These are phyloP conservation scores for Phlegmacium glaucopus DNA, from an alignment of 768 basidiomycete genomes.

Conservation along the genomic window DNA sequence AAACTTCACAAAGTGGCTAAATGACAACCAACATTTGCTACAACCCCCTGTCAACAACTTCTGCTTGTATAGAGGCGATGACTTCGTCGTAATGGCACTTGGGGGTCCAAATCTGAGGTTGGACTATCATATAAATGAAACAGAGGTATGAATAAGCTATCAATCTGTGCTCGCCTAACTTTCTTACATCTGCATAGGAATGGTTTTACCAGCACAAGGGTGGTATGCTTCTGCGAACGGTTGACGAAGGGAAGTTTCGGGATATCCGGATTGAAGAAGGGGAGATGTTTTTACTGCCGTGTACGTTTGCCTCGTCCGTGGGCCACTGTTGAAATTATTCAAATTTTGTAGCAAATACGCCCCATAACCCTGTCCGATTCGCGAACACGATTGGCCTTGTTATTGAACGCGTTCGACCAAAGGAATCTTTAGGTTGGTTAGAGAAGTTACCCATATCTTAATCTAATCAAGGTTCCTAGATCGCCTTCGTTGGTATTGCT, in stretches of 20 bases:
- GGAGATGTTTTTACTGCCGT: slow-evolving; percentile 94
- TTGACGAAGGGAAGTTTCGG: slow-evolving; percentile 74
- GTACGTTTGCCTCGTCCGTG: slow-evolving; percentile 35
- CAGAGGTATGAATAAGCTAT: slow-evolving; percentile 55
- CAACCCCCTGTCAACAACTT: slow-evolving; percentile 94
- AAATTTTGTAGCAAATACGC: slow-evolving; percentile 71
- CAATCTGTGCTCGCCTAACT: background rate
- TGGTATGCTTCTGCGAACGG: slow-evolving; percentile 83
- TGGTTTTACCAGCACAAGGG: slow-evolving; percentile 99
- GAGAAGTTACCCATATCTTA: background rate
- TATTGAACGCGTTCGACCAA: slow-evolving; percentile 80
- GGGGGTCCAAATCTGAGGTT: slow-evolving; percentile 94
- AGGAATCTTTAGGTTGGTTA: slow-evolving; percentile 59
- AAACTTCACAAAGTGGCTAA: slow-evolving; percentile 88
- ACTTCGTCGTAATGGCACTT: slow-evolving; percentile 94
- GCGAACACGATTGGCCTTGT: slow-evolving; percentile 91
- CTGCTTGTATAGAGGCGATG: slow-evolving; percentile 75
- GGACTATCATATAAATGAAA: slow-evolving; percentile 95
- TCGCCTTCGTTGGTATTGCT: slow-evolving; percentile 91
- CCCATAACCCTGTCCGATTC: slow-evolving; percentile 93
- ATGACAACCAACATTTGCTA: slow-evolving; percentile 73
- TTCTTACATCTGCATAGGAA: slow-evolving; percentile 50
- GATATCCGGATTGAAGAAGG: slow-evolving; percentile 93
- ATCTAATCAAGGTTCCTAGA: slow-evolving; percentile 44
- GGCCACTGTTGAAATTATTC: background rate